Base-by-base conservation (phyloP, 1,139 yeast genomes). In the Diutina pseudorugosa region DNA sequence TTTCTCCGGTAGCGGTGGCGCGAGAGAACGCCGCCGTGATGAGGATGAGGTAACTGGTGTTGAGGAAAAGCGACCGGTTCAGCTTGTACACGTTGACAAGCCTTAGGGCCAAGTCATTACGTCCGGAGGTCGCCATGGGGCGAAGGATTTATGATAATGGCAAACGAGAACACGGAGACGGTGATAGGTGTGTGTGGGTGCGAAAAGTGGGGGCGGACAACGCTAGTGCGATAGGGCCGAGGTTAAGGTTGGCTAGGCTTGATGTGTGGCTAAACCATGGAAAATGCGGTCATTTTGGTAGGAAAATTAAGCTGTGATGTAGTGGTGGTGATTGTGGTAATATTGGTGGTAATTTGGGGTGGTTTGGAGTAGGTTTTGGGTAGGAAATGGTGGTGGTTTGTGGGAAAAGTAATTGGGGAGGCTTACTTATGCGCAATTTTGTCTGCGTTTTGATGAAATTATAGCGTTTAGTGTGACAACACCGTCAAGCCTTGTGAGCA, bases 21-120 rank as follows among this genome's bases (percentile, higher is more conserved):
- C 76, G 75, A 0, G 75, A 62, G 56, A 75, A 73, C 2, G 77
- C 77, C 2, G 77, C 73, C 0, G 76, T 72, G 47, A 76, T 65
- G 45, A 76, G 66, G 40, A 76, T 63, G 51, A 76, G 67, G 58
- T 77, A 79, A 1, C 80, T 75, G 2, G 78, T 66, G 57, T 78
- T 73, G 52, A 79, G 65, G 8, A 82, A 69, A 33, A 73, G 60
- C 33, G 77, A 72, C 57, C 82, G 65, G 62, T 77, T 77, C 52
- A 72, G 65, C 61, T 71, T 67, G 58, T 74, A 74, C 33, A 72
- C 68, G 53, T 66, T 66, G 52, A 73, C 61, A n/a, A 69, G 58
- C 36, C 71, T 58, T 42, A 52, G 43, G 21, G 60, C 62, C 33
- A 60, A 53, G 49, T 45, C 49, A 9, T 18, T 41, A 8, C 8